Percentiles rank a stretch among this genome's conserved stretches.
phyloP scores from a whole-genome alignment of 805 yeast genomes.

The Clavispora vitiphila region DNA sequence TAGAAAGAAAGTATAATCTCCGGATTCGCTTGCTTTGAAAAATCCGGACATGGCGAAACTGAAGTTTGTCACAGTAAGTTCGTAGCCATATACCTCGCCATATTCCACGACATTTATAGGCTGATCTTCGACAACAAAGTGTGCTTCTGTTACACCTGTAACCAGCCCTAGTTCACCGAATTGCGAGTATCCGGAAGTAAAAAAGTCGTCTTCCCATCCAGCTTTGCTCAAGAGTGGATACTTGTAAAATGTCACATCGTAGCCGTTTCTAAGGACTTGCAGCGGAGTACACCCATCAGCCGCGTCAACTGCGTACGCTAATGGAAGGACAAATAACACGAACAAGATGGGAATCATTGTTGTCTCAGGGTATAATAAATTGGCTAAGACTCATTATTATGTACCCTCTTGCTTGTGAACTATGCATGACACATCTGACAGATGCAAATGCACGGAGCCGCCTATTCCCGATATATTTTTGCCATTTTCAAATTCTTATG shows the following conservation, averaged over 20 bases:
- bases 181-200: not conserved
- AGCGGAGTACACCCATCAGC: not conserved
- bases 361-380: no score
- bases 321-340: no score
- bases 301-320: not conserved
- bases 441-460: no score
- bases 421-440: no score
- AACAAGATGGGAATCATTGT: no score
- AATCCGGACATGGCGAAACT: not conserved
- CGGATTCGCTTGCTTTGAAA: not conserved
- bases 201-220: not conserved
- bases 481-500: no score
- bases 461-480: no score
- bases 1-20: not conserved
- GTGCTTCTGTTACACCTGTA: not conserved
- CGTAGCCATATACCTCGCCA: not conserved
- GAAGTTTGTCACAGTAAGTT: not conserved
- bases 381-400: no score
- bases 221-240: not conserved
- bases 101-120: not conserved
- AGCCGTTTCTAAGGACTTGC: not conserved
- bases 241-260: not conserved
- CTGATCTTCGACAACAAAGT: not conserved
- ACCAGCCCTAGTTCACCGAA: not conserved
- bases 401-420: no score